These are phyloP conservation scores for Dryadomyces sulphureus DNA, from an alignment of 2,329 filamentous ascomycete species.

Conservation along the genomic window DNA sequence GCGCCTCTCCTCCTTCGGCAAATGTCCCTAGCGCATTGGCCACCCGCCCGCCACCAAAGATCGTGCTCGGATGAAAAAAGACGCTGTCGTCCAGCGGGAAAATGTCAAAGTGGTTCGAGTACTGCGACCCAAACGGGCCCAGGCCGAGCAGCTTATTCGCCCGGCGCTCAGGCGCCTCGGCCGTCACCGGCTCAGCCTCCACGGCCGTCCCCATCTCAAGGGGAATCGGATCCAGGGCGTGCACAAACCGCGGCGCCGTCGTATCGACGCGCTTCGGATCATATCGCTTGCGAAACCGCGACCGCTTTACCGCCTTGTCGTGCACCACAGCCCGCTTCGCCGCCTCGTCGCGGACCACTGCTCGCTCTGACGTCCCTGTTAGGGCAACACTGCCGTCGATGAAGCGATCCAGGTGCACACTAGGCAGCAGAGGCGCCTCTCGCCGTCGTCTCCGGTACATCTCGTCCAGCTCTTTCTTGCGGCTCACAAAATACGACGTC, in stretches of 20 bases:
- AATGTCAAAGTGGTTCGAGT: conserved; percentile 47
- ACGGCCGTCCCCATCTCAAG: conserved; percentile 4
- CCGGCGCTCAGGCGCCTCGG: conserved; percentile 7
- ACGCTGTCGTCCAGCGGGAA: conserved; percentile 40
- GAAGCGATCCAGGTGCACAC: conserved; percentile 21
- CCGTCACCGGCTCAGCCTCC: not conserved
- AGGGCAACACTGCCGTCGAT: conserved; percentile 5
- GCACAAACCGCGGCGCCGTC: conserved; percentile 35
- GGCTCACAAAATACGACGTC: conserved; percentile 28
- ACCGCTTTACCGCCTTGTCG: conserved; percentile 7
- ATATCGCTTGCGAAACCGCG: conserved; percentile 27
- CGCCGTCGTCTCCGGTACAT: conserved; percentile 29
- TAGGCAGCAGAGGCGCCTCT: conserved; percentile 12
- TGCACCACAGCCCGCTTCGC: too few relatives aligned
- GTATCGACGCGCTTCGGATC: conserved; percentile 31
- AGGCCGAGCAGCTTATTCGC: conserved; percentile 33
- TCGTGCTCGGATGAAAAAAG: conserved; percentile 44
- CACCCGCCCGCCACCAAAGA: conserved; percentile 40
- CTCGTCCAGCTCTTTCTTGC: conserved; percentile 39
- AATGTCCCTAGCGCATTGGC: conserved; percentile 21
- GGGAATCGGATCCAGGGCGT: conserved; percentile 37
- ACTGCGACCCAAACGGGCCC: conserved; percentile 44
- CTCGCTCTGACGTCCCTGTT: not conserved
- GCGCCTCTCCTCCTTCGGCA: conserved; percentile 17
- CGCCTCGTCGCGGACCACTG: too few relatives aligned